Percentiles rank a stretch among this genome's conserved stretches.
These are phyloP conservation scores for Obelidium mucronatum DNA, from an alignment of 192 early-diverging fungal genomes.

Conservation along the genomic window DNA sequence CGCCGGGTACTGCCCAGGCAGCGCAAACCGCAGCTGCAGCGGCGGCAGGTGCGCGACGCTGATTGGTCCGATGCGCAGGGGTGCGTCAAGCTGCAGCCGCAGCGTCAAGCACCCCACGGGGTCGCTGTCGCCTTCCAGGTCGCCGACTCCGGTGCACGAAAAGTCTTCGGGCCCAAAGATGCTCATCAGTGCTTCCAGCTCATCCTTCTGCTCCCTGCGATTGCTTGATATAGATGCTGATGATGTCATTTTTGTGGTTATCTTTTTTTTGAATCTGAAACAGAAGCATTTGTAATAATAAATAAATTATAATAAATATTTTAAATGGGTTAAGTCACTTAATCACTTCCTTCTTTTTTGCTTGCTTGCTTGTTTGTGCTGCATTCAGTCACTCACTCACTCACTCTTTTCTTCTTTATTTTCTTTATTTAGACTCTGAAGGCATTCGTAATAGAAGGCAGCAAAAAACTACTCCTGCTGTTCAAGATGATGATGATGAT, in stretches of 20 bases:
- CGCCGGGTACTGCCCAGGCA: slow-evolving; percentile 15
- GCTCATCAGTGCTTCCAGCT: slow-evolving; percentile 5
- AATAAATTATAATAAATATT: too few relatives aligned
- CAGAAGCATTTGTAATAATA: not conserved
- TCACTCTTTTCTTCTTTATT: too few relatives aligned
- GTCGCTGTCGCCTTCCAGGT: not conserved
- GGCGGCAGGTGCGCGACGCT: slow-evolving; percentile 13
- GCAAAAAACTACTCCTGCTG: too few relatives aligned
- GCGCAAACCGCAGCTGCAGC: not conserved
- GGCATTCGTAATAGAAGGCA: not conserved
- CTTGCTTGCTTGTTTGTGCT: too few relatives aligned
- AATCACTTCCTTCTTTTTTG: too few relatives aligned
- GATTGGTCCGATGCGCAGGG: not conserved
- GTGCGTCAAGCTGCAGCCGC: slow-evolving; percentile 9
- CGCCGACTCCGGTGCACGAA: not conserved
- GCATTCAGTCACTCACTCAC: not conserved
- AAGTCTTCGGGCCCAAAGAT: not conserved
- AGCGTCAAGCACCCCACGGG: slow-evolving; percentile 2
- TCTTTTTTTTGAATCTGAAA: not conserved
- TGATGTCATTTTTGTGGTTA: too few relatives aligned
- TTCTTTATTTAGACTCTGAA: not conserved
- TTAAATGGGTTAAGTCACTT: too few relatives aligned
- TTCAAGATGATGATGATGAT: too few relatives aligned
- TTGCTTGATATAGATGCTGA: not conserved
- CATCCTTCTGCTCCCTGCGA: slow-evolving; percentile 1